These are phyloP conservation scores for Auricularia sp. DNA, from an alignment of 768 basidiomycete genomes.

Conservation along the genomic window DNA sequence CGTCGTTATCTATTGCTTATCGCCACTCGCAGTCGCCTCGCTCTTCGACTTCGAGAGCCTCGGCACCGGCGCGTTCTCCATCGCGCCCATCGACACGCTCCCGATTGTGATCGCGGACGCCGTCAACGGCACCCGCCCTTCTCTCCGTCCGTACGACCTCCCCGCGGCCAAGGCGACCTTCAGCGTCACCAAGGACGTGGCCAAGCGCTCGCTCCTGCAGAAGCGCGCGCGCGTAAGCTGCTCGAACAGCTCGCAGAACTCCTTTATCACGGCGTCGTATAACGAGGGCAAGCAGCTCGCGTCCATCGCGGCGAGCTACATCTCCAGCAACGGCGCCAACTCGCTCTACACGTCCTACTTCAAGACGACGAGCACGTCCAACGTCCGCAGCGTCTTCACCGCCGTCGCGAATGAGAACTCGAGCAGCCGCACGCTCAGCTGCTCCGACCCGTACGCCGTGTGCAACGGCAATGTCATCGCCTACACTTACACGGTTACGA, in stretches of 20 bases:
- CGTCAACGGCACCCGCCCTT: not conserved
- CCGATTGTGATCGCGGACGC: conserved; percentile 19
- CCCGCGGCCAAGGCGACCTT: conserved; percentile 22
- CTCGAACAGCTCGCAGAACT: conserved; percentile 23
- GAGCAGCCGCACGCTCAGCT: conserved; percentile 32
- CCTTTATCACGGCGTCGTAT: conserved; percentile 36
- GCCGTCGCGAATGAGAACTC: conserved; percentile 35
- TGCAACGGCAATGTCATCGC: conserved; percentile 30
- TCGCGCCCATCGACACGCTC: conserved; percentile 32
- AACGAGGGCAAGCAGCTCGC: conserved; percentile 34
- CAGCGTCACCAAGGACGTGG: conserved; percentile 27
- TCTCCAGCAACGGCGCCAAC: conserved; percentile 29
- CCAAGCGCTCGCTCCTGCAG: conserved; percentile 22
- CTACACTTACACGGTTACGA: conserved; percentile 37
- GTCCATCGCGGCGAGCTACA: conserved; percentile 23
- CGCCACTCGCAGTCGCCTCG: conserved; percentile 23
- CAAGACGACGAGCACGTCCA: conserved; percentile 23
- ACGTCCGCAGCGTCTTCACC: conserved; percentile 27
- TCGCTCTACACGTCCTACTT: conserved; percentile 33
- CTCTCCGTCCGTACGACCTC: conserved; percentile 18
- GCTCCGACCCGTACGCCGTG: conserved; percentile 29
- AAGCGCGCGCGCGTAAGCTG: conserved; percentile 34
- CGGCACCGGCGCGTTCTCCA: conserved; percentile 32
- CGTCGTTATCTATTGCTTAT: not conserved
- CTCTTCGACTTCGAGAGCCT: conserved; percentile 34